A percentile compares a stretch with the other conserved stretches of the same genome.
Evolutionary conservation across 2,329 filamentous ascomycete species (phyloP).

Genomic region (Apiospora aurea): DNA sequence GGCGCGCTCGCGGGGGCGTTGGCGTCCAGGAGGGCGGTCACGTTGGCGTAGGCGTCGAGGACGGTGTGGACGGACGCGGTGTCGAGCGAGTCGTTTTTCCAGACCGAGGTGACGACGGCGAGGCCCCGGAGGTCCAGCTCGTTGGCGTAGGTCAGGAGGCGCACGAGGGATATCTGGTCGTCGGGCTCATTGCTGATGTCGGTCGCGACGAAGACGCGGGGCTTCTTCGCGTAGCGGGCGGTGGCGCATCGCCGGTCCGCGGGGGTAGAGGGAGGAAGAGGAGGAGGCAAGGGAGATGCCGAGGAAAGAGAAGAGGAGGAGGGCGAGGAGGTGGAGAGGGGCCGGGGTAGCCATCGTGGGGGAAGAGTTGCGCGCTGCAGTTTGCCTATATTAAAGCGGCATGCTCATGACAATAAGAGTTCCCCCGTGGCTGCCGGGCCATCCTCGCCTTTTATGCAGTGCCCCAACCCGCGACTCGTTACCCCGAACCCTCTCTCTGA

Average conservation of each 20-base stretch:
- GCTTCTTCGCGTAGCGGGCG: conserved; percentile 30
- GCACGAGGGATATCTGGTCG: conserved; percentile 44
- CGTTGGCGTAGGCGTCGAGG: conserved; percentile 45
- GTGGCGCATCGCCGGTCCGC: conserved; percentile 10
- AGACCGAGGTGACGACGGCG: conserved; percentile 46
- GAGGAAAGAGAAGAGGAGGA: not conserved
- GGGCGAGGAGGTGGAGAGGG: not conserved
- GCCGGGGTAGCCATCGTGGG: not conserved
- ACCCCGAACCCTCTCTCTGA: no score
- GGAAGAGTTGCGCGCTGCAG: not conserved
- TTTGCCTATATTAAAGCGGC: not conserved
- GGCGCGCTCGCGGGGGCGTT: conserved; percentile 49
- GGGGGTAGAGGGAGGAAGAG: conserved; percentile 11
- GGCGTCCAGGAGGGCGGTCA: conserved; percentile 48
- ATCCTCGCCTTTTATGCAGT: not conserved
- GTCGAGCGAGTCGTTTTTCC: conserved; percentile 43
- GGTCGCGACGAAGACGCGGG: conserved; percentile 43
- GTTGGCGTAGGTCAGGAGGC: conserved; percentile 46
- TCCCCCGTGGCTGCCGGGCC: not conserved
- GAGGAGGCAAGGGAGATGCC: not conserved
- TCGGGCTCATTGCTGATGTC: conserved; percentile 49
- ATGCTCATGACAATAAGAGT: not conserved
- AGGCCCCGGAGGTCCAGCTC: conserved; percentile 46
- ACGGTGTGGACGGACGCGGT: conserved; percentile 45
- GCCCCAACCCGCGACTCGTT: not conserved